phyloP scores from a whole-genome alignment of 2,329 filamentous ascomycete genomes.

The Pestalotiopsis fici region DNA sequence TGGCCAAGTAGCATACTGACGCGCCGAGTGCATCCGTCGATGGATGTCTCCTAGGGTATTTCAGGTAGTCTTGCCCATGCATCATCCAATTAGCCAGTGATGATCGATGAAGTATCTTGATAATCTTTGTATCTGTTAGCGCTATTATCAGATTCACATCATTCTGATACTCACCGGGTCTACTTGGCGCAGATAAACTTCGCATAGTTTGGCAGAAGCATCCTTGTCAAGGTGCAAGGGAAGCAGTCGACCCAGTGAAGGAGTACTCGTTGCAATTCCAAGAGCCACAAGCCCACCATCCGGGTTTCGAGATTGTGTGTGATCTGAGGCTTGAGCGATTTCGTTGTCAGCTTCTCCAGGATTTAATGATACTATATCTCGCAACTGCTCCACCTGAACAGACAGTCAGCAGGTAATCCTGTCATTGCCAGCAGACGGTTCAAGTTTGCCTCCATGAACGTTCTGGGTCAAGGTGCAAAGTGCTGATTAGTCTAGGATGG shows the following conservation, averaged over 20 bases:
- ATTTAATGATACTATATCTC: not conserved
- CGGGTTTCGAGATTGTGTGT: too few relatives aligned
- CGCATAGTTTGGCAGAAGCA: slow-evolving; percentile 13
- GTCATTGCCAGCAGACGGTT: not conserved
- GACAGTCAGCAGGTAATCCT: not conserved
- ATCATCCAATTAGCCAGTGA: slow-evolving; percentile 21
- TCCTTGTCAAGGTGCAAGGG: not conserved
- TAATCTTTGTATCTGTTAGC: slow-evolving; percentile 10
- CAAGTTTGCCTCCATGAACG: not conserved
- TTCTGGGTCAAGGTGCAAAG: not conserved
- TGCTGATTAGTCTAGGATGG: too few relatives aligned
- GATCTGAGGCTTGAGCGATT: not conserved
- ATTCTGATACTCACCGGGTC: slow-evolving; percentile 13
- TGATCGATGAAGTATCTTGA: slow-evolving; percentile 23
- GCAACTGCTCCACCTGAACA: not conserved
- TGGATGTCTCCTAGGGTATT: slow-evolving; percentile 19
- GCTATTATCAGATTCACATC: not conserved
- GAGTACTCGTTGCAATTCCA: not conserved
- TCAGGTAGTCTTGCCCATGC: slow-evolving; percentile 20
- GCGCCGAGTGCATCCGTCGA: slow-evolving; percentile 16
- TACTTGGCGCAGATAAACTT: slow-evolving; percentile 21
- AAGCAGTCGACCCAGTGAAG: not conserved
- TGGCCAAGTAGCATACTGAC: slow-evolving; percentile 23
- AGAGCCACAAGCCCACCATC: not conserved
- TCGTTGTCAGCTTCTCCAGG: not conserved